Base-by-base conservation (phyloP, 1,284 basidiomycete species). In the Thelephora terrestris region DNA sequence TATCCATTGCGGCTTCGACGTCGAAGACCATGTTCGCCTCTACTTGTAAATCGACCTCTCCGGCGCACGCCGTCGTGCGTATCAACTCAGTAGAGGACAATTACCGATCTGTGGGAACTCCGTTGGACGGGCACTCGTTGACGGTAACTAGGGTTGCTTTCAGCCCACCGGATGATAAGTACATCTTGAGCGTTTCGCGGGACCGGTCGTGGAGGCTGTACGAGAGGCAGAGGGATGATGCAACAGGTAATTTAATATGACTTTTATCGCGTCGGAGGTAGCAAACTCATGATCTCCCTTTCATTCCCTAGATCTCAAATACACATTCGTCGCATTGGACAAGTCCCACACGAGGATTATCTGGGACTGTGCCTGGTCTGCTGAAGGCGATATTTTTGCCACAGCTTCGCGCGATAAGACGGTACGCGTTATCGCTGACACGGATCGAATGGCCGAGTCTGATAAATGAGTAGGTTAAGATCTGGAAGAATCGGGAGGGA, bases 321-420 rank as follows among this genome's bases (percentile, higher is more conserved):
- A 42, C 25, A 42, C 10, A 5, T 21, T 21, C 0, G 57, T 82
- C 12, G 76, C 78, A 4, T 74, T 79, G 7, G 81, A 93, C 54
- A 92, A 90, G 63, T 82, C 91, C 0, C 95, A 99, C 65, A 76
- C 79, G 1, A 78, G 96, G 27, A 97, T 99, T 60, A 86, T 99
- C 36, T 95, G 96, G 90, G 96, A 99, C 63, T 89, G 85, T 58
- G 78, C 81, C 20, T 99, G 93, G 91, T 72, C 82, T 1, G 58
- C 63, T 2, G 81, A 87, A 55, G 79, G 79, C 4, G 74, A 81
- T 51, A 58, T 83, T 5, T 99, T 99, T 62, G 92, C 81, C 2
- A 99, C 96, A 1, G 94, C 91, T 1, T 94, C 93, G 5, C 76
- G 96, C 42, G 95, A 99, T 65, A 98, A 95, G 70, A 91, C 85